These are phyloP conservation scores for Fusarium nygamai DNA, from an alignment of 2,329 filamentous ascomycete genomes.

Conservation along the genomic window DNA sequence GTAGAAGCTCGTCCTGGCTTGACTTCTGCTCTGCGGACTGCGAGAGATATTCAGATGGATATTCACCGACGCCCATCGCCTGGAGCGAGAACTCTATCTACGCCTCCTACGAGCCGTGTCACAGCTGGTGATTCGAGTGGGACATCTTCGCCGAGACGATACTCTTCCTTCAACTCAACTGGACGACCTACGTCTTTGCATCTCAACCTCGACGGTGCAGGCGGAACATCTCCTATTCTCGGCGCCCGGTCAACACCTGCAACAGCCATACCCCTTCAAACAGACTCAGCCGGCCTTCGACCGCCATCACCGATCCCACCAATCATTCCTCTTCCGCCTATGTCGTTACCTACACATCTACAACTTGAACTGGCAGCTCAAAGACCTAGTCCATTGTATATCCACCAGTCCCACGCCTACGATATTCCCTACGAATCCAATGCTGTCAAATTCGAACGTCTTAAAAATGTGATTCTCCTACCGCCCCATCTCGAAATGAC, in stretches of 20 bases:
- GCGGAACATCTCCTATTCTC: slow-evolving; percentile 34
- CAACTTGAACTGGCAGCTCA: slow-evolving; percentile 72
- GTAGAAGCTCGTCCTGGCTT: slow-evolving; percentile 37
- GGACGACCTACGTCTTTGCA: slow-evolving; percentile 57
- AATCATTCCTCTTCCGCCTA: slow-evolving; percentile 70
- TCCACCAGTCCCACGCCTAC: slow-evolving; percentile 65
- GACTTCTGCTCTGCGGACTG: slow-evolving; percentile 16
- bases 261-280: slow-evolving; percentile 42
- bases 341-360: slow-evolving; percentile 72
- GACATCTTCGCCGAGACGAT: slow-evolving; percentile 54
- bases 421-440: slow-evolving; percentile 89
- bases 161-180: slow-evolving; percentile 61
- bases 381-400: slow-evolving; percentile 72
- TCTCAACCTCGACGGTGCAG: slow-evolving; percentile 49
- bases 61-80: slow-evolving; percentile 47
- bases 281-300: slow-evolving; percentile 41
- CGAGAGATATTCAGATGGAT: slow-evolving; percentile 31
- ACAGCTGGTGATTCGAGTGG: slow-evolving; percentile 44
- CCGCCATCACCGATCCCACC: slow-evolving; percentile 62
- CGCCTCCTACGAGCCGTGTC: slow-evolving; percentile 59
- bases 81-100: slow-evolving; percentile 59
- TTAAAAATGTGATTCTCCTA: slow-evolving; percentile 87
- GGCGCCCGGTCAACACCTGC: slow-evolving; percentile 30
- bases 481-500: slow-evolving; percentile 85
- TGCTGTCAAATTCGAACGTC: slow-evolving; percentile 87